These are phyloP conservation scores for Tricholoma furcatifolium DNA, from an alignment of 768 basidiomycete genomes.

Conservation along the genomic window DNA sequence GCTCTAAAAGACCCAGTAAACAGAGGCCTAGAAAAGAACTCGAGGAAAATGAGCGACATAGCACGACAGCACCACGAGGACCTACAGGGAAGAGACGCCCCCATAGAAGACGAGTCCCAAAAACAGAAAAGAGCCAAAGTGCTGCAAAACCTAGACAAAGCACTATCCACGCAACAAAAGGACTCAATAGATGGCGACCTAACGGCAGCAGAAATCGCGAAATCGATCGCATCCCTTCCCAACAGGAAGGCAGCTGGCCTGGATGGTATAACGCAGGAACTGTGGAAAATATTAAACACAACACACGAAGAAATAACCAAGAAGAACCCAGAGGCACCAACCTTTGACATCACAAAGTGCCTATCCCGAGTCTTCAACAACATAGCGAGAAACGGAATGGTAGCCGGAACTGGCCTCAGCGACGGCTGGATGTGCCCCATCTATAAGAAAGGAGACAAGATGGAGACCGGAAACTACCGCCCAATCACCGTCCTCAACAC, in stretches of 20 bases:
- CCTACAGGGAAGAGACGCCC: constrained; percentile 22
- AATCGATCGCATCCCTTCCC: not conserved
- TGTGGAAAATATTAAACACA: not conserved
- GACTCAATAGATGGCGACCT: no score
- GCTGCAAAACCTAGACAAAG: constrained; percentile 1
- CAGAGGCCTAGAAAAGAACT: not conserved
- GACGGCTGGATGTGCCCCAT: no score
- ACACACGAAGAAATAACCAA: not conserved
- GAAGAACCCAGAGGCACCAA: not conserved
- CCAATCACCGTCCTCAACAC: no score
- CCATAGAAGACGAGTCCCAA: not conserved
- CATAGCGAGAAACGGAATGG: not conserved
- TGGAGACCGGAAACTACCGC: constrained; percentile 4
- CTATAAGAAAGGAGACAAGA: constrained; percentile 5
- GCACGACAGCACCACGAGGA: constrained; percentile 26
- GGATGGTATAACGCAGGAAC: no score
- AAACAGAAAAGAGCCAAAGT: not conserved
- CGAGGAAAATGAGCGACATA: constrained; percentile 30
- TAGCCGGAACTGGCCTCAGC: not conserved
- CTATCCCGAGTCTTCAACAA: not conserved
- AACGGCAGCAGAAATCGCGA: constrained; percentile 14
- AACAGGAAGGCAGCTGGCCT: not conserved
- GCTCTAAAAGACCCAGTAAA: constrained; percentile 7
- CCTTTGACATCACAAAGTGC: not conserved
- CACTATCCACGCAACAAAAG: not conserved